phyloP scores from a whole-genome alignment of 441 rosid genomes.

The Pelargonium myrrhifolium region DNA sequence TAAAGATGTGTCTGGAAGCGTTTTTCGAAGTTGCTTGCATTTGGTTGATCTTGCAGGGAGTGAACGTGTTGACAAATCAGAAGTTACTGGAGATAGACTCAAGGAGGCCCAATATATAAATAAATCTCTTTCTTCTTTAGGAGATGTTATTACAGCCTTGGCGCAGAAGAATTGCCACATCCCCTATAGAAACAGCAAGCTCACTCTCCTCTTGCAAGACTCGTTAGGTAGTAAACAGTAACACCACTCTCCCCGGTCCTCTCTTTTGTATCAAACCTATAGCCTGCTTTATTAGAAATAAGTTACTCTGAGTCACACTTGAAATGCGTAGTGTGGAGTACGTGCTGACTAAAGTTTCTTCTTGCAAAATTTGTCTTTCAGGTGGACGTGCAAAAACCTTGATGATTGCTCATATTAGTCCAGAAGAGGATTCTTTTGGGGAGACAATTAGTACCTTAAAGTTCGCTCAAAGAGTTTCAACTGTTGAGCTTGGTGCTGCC shows the following conservation, averaged over 20 bases:
- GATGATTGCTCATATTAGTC: constrained; percentile 93
- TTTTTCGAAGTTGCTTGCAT: constrained; percentile 71
- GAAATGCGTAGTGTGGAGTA: background rate
- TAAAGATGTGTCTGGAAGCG: constrained; percentile 61
- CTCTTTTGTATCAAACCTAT: background rate
- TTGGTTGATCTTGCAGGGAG: constrained; percentile 97
- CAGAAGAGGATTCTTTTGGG: constrained; percentile 68
- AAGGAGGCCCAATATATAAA: constrained; percentile 86
- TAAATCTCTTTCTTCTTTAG: constrained; percentile 85
- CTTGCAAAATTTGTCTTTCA: constrained; percentile 24
- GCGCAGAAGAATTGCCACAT: constrained; percentile 77
- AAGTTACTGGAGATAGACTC: constrained; percentile 83
- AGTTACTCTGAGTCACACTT: background rate
- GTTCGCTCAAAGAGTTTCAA: constrained; percentile 83
- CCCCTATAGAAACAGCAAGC: constrained; percentile 96
- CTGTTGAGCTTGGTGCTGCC: constrained; percentile 82
- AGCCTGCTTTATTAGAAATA: background rate
- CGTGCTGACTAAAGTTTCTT: background rate
- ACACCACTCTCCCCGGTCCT: too few relatives aligned
- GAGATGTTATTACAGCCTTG: constrained; percentile 86
- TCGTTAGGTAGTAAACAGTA: constrained; percentile 58
- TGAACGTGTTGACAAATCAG: constrained; percentile 85
- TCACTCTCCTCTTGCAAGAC: constrained; percentile 87
- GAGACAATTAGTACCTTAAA: constrained; percentile 85
- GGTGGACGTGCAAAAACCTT: constrained; percentile 89